Evolutionary conservation across 2,329 filamentous ascomycete species (phyloP).

Genomic region (Aspergillus niger): DNA sequence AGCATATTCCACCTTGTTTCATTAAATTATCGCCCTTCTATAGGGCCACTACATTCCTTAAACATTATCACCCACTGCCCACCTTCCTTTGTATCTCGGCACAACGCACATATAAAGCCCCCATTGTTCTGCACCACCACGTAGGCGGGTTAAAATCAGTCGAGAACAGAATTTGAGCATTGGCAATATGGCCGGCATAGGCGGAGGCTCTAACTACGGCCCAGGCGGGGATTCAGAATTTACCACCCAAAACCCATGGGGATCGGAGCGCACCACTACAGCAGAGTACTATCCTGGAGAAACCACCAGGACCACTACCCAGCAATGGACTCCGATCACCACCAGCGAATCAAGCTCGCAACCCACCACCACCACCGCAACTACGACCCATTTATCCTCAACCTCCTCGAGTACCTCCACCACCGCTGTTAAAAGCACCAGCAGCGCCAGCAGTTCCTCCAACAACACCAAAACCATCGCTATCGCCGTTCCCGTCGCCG

Average conservation of each 20-base stretch:
- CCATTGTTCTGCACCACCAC: not conserved
- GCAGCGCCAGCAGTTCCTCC: not conserved
- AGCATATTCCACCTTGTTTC: not conserved
- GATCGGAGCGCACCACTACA: not conserved
- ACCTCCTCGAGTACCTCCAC: not conserved
- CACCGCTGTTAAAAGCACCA: not conserved
- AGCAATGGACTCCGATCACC: not conserved
- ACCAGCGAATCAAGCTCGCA: not conserved
- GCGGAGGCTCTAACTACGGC: not conserved
- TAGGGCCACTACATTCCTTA: not conserved
- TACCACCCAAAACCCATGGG: not conserved
- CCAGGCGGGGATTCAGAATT: not conserved
- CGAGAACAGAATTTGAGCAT: not conserved
- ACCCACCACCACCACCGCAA: not conserved
- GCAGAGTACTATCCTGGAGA: not conserved
- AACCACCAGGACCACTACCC: not conserved
- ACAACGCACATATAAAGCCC: not conserved
- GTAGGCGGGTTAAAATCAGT: not conserved
- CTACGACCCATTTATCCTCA: not conserved
- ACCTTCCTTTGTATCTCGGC: not conserved
- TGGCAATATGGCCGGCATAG: not conserved
- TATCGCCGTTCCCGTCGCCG: slow-evolving; percentile 37
- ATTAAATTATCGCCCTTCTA: not conserved
- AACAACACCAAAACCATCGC: slow-evolving; percentile 20
- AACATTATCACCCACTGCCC: not conserved